A percentile compares a stretch with the other conserved stretches of the same genome.
Conservation (phyloP, 176 grass and related monocot species). For the Thinopyrum elongatum region DNA sequence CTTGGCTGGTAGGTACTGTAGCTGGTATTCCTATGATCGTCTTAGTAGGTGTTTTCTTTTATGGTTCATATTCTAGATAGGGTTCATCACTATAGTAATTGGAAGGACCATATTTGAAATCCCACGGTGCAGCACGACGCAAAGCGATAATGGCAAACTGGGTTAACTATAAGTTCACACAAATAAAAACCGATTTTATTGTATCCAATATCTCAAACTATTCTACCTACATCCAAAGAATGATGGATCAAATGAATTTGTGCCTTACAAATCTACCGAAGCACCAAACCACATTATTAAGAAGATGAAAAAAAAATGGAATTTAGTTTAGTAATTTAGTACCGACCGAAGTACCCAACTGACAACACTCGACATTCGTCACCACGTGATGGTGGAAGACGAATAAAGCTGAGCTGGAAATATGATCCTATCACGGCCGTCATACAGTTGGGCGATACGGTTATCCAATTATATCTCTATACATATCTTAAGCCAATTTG, state of each 20-base stretch:
- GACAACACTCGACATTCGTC: neutral
- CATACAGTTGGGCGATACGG: neutral
- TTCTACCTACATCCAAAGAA: neutral
- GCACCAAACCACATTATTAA: neutral
- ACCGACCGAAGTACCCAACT: neutral
- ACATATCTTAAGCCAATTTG: neutral
- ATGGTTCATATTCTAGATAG: too few relatives aligned
- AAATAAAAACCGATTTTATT: neutral
- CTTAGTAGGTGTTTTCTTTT: too few relatives aligned
- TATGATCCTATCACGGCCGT: neutral
- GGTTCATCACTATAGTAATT: too few relatives aligned
- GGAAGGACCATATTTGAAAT: too few relatives aligned
- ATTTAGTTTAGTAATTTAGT: neutral
- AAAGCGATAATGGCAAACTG: too few relatives aligned
- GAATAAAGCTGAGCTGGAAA: constrained; percentile 1
- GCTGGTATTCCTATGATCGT: too few relatives aligned
- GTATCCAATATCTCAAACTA: neutral
- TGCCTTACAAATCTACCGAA: neutral
- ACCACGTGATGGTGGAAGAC: neutral
- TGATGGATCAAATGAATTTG: neutral
- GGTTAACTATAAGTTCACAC: too few relatives aligned
- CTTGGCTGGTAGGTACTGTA: too few relatives aligned
- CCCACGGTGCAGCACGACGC: too few relatives aligned
- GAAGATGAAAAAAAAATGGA: neutral
- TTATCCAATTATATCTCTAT: neutral